Percentiles rank a stretch among this genome's conserved stretches.
Evolutionary conservation across 345 rosid genomes (phyloP).

Genomic region (Eucalyptus virginea): DNA sequence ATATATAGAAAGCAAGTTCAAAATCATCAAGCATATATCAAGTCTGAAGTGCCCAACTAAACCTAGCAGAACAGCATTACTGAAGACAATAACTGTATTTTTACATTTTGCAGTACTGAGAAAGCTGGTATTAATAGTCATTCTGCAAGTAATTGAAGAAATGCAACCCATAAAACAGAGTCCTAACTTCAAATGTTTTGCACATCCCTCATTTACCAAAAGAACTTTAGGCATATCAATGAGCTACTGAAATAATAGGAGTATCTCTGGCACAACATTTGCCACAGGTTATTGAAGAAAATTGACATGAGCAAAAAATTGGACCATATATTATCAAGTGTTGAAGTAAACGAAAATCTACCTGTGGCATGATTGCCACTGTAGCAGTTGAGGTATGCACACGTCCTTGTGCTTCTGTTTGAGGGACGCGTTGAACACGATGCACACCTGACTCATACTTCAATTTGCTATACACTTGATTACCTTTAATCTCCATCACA

Average conservation of each 20-base stretch:
- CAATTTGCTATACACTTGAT: constrained; percentile 82
- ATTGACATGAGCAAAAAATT: background rate
- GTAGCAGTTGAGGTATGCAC: constrained; percentile 98
- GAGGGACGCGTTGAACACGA: constrained; percentile 95
- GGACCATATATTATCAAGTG: background rate
- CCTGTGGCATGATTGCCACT: constrained; percentile 99
- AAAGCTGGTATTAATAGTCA: background rate
- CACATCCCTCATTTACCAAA: background rate
- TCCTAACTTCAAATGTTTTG: background rate
- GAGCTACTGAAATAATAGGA: background rate
- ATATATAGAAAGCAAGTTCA: background rate
- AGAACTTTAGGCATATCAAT: background rate
- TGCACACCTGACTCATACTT: constrained; percentile 96
- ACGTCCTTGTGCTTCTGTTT: constrained; percentile 91
- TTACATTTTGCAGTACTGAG: background rate
- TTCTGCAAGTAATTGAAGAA: background rate
- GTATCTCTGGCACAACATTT: background rate
- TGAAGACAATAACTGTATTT: background rate
- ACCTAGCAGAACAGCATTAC: background rate
- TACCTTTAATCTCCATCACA: constrained; percentile 90
- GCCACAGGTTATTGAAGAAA: background rate
- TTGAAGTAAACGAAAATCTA: background rate
- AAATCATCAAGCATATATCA: background rate
- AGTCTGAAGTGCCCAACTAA: background rate
- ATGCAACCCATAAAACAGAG: background rate